Evolutionary conservation across 805 yeast genomes (phyloP), one percentile per base, ranked within the genome.

Genomic region (Candida pseudoglaebosa): DNA sequence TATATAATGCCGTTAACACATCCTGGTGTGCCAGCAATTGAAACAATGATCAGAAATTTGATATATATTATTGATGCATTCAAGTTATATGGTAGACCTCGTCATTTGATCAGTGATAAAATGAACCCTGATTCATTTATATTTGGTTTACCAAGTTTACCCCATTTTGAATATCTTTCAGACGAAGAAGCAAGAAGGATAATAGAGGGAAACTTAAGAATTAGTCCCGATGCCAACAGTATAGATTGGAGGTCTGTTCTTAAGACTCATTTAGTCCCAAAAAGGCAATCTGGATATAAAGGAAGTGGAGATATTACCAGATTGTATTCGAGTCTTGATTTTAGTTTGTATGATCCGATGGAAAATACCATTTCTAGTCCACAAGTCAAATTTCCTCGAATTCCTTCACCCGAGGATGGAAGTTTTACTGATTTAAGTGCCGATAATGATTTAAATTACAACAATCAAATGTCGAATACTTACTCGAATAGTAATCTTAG

Each of bases 1-100:
- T 87, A 86, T 56, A 59, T 87, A 52, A 78, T 84, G 70, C 93
- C 95, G 3, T 78, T 75, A 38, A 54, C 75, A 18, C 95, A 84
- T 57, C 80, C 82, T 3, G 84, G 86, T 29, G 91, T 84, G 20
- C 71, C 75, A 33, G 80, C 81, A 13, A 73, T 78, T 35, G 93
- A 84, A 53, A 84, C 84, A 12, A 78, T 83, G 78, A 75, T 84
- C 32, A 65, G 95, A 43, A 71, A 78, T 50, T 65, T 82, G 44
- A 70, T 84, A 22, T 91, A 88, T 34, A 67, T 83, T 14, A 73
- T 81, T 65, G 86, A 84, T 54, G 69, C 82, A 3, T 84, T 83
- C 61, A 75, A 72, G 52, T 57, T 84, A 34, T 84, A 84, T 51
- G 95, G 95, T 6, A 70, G 93, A 47, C 93, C 95, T 1, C 65